Base-by-base conservation (phyloP, 768 basidiomycete genomes). In the Hygrophorus russula region DNA sequence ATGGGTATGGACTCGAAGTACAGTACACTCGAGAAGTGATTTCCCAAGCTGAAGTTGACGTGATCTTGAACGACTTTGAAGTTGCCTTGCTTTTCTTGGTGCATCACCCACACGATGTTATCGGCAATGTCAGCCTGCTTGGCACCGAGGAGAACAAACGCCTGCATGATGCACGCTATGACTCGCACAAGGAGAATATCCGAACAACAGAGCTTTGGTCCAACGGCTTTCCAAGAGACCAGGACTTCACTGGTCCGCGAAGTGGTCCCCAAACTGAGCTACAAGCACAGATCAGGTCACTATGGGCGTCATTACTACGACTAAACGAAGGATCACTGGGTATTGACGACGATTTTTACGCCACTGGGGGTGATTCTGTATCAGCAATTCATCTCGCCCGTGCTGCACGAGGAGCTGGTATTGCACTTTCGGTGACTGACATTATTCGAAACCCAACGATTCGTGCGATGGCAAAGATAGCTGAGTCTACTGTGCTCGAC, bases 401-500 rank as follows among this genome's bases (percentile, higher is more conserved):
- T 14, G 17, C 39, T 40, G 39, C 39, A 10, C 39, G 39, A 4
- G 7, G 7, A n/a, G 39, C 24, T 28, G 39, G 39, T n/a, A 6
- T 40, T 27, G 24, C 24, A 3, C 24, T 40, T 7, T 20, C 24
- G 15, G 39, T 27, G 13, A 40, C 28, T 7, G 39, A 40, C 19
- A 40, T 40, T 5, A 40, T 40, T 17, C 39, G 39, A 2, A 24
- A 40, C 27, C 39, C 39, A 40, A 40, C 39, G 12, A 40, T 40
- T 40, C 39, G 39, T 40, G 39, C 39, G 17, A 40, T 40, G 39
- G 39, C 19, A 30, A 3, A 30, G 39, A 40, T 40, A 5, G 39
- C 39, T 13, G 39, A 30, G 4, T 40, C 39, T 28, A 9, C 28
- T 28, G 39, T 40, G 2, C 28, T 27, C 4, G 6, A 40, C 39